Percentiles rank a stretch among this genome's conserved stretches.
These are phyloP conservation scores for Talaromyces stipitatus DNA, from an alignment of 495 filamentous ascomycete genomes.

Conservation along the genomic window DNA sequence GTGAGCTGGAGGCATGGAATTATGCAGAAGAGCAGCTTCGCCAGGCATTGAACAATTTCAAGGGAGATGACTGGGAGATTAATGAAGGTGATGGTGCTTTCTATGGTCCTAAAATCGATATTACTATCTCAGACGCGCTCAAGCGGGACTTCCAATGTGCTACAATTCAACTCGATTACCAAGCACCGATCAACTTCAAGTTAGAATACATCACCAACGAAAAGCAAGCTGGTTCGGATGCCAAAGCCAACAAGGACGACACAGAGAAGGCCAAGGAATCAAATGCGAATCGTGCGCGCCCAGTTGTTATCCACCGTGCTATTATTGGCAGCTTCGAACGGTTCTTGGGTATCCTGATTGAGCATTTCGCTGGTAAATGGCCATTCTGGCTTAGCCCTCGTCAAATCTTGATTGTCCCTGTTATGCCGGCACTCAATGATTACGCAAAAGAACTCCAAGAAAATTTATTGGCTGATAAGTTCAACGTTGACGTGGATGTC, in stretches of 20 bases:
- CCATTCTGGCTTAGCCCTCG: constrained; percentile 95
- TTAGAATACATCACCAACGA: constrained; percentile 76
- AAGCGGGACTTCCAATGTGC: constrained; percentile 81
- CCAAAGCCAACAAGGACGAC: constrained; percentile 21
- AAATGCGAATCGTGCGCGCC: constrained; percentile 70
- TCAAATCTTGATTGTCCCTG: constrained; percentile 86
- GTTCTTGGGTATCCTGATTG: constrained; percentile 85
- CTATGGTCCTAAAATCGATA: constrained; percentile 94
- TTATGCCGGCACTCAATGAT: constrained; percentile 75
- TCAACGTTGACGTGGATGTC: constrained; percentile 82
- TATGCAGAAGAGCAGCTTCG: constrained; percentile 73
- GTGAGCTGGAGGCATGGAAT: constrained; percentile 81
- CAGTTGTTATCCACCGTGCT: constrained; percentile 95
- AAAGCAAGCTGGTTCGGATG: constrained; percentile 32
- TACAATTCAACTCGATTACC: constrained; percentile 96
- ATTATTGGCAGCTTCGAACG: constrained; percentile 92
- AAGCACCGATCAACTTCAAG: constrained; percentile 77
- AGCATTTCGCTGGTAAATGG: constrained; percentile 97
- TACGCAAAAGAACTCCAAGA: constrained; percentile 79
- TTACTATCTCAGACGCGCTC: constrained; percentile 77
- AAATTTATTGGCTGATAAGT: constrained; percentile 41
- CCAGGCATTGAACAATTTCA: constrained; percentile 71
- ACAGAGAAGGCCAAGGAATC: constrained; percentile 26
- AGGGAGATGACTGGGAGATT: constrained; percentile 71
- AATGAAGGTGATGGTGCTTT: constrained; percentile 95